A percentile compares a stretch with the other conserved stretches of the same genome.
These are phyloP conservation scores for Neurospora sp. DNA, from an alignment of 2,329 filamentous ascomycete genomes.

Conservation along the genomic window DNA sequence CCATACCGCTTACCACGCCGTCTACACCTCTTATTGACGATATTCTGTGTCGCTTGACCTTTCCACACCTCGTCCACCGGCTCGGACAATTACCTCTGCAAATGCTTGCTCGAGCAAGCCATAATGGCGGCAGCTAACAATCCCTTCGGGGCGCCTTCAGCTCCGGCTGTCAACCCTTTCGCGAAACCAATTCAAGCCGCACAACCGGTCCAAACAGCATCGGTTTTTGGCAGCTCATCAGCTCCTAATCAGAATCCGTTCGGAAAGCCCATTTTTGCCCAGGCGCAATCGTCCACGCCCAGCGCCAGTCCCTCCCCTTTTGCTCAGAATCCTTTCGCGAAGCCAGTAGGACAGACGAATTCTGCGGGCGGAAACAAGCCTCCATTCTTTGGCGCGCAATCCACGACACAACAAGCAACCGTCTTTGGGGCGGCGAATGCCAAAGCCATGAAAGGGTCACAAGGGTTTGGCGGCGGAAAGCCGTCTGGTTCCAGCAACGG, in stretches of 20 bases:
- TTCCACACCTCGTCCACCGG: background rate
- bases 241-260: constrained; percentile 1
- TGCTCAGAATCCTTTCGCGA: constrained; percentile 4
- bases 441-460: constrained; percentile 5
- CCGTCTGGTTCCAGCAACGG: background rate
- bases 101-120: constrained; percentile 11
- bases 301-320: constrained; percentile 3
- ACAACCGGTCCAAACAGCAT: constrained; percentile 1
- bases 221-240: constrained; percentile 4
- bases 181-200: constrained; percentile 5
- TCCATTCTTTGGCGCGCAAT: constrained; percentile 1
- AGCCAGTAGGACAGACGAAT: constrained; percentile 1
- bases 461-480: constrained; percentile 4
- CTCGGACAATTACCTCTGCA: background rate
- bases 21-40: background rate
- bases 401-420: background rate
- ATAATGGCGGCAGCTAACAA: constrained; percentile 19
- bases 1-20: background rate
- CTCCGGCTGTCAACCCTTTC: constrained; percentile 11
- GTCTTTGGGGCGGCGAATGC: constrained; percentile 1
- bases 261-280: background rate
- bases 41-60: background rate
- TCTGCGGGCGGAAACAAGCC: background rate
- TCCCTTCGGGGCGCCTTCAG: constrained; percentile 17
- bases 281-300: constrained; percentile 1